These are phyloP conservation scores for Saccharomycopsis capsularis DNA, from an alignment of 805 yeast species.

Conservation along the genomic window DNA sequence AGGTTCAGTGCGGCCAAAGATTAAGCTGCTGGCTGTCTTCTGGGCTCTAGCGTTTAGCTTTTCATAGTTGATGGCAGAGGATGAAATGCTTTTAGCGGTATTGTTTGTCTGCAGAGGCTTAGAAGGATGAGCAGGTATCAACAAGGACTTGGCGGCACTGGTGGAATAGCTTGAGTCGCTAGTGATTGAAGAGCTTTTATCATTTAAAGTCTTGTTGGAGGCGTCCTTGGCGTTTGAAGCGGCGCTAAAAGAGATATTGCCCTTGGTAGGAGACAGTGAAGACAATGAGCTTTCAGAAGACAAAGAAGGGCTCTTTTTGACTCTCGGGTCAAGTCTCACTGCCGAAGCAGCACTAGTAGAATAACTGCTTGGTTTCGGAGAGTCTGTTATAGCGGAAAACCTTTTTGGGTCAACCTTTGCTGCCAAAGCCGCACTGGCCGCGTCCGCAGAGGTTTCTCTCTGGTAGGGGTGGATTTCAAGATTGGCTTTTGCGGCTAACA, in stretches of 20 bases:
- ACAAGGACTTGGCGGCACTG: slow-evolving; percentile 11
- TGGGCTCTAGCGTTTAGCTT: slow-evolving; percentile 10
- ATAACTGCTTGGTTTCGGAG: slow-evolving; percentile 30
- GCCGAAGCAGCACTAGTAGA: slow-evolving; percentile 40
- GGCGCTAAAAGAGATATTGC: slow-evolving; percentile 30
- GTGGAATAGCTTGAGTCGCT: slow-evolving; percentile 6
- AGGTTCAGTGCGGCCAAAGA: slow-evolving; percentile 2
- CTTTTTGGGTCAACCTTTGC: slow-evolving; percentile 32
- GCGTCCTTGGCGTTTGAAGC: slow-evolving; percentile 25
- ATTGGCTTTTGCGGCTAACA: slow-evolving; percentile 63
- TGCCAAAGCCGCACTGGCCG: slow-evolving; percentile 56
- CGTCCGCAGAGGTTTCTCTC: slow-evolving; percentile 45
- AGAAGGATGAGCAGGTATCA: too few species aligned
- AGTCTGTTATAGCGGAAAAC: slow-evolving; percentile 33
- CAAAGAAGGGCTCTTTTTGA: too few species aligned
- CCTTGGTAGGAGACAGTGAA: slow-evolving; percentile 37
- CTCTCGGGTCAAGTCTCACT: too few species aligned
- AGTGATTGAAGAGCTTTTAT: slow-evolving; percentile 1
- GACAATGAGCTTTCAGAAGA: too few species aligned
- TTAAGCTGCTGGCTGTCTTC: slow-evolving; percentile 1
- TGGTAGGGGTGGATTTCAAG: slow-evolving; percentile 46
- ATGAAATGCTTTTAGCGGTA: slow-evolving; percentile 1
- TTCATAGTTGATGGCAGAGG: slow-evolving; percentile 7
- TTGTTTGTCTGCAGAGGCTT: too few species aligned
- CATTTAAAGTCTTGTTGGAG: background rate